A percentile compares a stretch with the other conserved stretches of the same genome.
Evolutionary conservation across 495 filamentous ascomycete species (phyloP).

Genomic region (Hypoxylon subgilvum): DNA sequence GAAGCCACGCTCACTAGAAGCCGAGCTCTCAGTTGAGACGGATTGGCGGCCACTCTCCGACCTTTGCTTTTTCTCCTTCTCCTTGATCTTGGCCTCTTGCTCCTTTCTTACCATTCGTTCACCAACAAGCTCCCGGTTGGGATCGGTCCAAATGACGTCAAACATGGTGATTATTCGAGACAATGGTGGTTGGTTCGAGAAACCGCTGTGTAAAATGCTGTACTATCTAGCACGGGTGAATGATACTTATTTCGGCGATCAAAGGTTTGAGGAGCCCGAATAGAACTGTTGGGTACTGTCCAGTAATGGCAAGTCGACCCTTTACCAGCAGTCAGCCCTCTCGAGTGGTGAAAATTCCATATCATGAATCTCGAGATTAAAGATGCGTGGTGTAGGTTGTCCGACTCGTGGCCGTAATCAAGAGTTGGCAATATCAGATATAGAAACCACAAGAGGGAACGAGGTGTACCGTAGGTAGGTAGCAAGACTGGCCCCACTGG

Average conservation of each 20-base stretch:
- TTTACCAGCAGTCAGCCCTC: conserved; percentile 11
- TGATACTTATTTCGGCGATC: neutral
- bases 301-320: conserved; percentile 1
- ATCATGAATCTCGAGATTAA: conserved; percentile 3
- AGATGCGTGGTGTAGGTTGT: neutral
- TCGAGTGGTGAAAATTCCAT: conserved; percentile 14
- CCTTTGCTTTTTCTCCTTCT: conserved; percentile 41
- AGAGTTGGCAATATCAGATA: conserved; percentile 1
- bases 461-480: neutral
- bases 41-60: conserved; percentile 38
- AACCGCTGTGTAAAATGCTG: neutral
- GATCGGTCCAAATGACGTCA: conserved; percentile 59
- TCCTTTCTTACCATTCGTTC: conserved; percentile 50
- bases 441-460: neutral
- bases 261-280: neutral
- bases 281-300: conserved; percentile 8
- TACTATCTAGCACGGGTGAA: neutral
- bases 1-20: conserved; percentile 41
- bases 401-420: neutral
- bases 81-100: conserved; percentile 40
- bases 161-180: conserved; percentile 49
- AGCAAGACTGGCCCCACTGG: conserved; percentile 11
- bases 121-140: conserved; percentile 52
- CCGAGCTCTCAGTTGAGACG: conserved; percentile 46
- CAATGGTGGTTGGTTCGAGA: neutral